phyloP scores from a whole-genome alignment of 129 eudicot species.

The Calendula officinalis region DNA sequence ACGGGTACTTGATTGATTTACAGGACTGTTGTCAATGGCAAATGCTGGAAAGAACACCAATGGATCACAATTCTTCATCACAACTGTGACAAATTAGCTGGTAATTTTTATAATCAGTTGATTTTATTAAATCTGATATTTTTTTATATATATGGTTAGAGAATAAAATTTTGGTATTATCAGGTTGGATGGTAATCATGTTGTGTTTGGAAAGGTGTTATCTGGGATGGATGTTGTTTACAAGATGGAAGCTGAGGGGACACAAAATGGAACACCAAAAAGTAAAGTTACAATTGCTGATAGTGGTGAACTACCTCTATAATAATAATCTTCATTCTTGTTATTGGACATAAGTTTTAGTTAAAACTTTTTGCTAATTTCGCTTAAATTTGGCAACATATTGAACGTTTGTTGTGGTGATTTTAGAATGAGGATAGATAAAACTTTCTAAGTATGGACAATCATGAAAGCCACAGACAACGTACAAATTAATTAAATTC shows the following conservation, averaged over 20 bases:
- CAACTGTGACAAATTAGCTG: constrained; percentile 95
- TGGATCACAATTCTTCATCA: constrained; percentile 96
- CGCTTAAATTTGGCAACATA: background rate
- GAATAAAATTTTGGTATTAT: background rate
- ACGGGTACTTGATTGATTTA: constrained; percentile 4
- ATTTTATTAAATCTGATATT: background rate
- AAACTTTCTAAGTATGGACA: too few species aligned
- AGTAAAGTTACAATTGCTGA: constrained; percentile 74
- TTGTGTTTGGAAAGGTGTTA: constrained; percentile 91
- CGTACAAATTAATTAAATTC: too few species aligned
- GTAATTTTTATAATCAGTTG: constrained; percentile 38
- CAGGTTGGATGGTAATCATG: constrained; percentile 97
- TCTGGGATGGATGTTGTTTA: constrained; percentile 98
- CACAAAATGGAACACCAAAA: constrained; percentile 83
- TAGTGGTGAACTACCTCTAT: constrained; percentile 96
- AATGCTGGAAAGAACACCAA: constrained; percentile 89
- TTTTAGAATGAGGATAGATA: too few species aligned
- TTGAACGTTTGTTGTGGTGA: too few species aligned
- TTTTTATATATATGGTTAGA: background rate
- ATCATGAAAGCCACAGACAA: too few species aligned
- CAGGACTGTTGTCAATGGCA: constrained; percentile 95
- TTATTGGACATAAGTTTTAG: constrained; percentile 10
- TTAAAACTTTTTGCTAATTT: background rate
- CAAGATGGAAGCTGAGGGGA: constrained; percentile 97
- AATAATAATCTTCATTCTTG: constrained; percentile 31